phyloP scores from a whole-genome alignment of 306 rosid genomes.

The Quercus suber region DNA sequence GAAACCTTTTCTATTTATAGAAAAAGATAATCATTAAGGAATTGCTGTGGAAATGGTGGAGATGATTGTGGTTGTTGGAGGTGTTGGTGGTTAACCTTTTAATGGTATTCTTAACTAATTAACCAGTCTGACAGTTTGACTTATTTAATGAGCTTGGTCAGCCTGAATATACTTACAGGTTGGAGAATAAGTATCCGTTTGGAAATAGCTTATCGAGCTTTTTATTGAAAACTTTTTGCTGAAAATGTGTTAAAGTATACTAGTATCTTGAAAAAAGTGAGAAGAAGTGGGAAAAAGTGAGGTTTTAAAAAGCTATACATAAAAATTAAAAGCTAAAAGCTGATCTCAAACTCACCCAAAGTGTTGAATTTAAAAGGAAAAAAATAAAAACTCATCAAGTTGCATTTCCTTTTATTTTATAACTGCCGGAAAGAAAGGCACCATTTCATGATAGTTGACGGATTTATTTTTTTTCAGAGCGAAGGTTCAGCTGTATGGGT shows the following conservation, averaged over 20 bases:
- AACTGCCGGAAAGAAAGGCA: not conserved
- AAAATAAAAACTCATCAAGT: not conserved
- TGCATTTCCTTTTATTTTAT: not conserved
- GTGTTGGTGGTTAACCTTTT: not conserved
- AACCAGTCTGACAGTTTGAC: not conserved
- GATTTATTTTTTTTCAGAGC: slow-evolving; percentile 48
- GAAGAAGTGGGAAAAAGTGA: too few relatives aligned
- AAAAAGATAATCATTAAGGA: not conserved
- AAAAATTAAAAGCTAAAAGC: too few relatives aligned
- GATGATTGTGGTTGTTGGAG: not conserved
- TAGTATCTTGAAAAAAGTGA: too few relatives aligned
- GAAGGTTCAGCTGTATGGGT: slow-evolving; percentile 95
- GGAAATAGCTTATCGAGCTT: too few relatives aligned
- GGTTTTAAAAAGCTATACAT: too few relatives aligned
- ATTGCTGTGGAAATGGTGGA: not conserved
- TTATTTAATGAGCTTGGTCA: not conserved
- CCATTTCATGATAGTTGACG: slow-evolving; percentile 5
- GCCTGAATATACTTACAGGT: not conserved
- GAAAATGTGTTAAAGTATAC: too few relatives aligned
- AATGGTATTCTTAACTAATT: not conserved
- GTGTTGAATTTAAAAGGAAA: not conserved
- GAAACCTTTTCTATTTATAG: not conserved
- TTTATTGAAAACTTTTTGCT: too few relatives aligned
- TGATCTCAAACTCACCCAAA: not conserved
- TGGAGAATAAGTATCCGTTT: not conserved